Evolutionary conservation across 2,329 filamentous ascomycete genomes (phyloP).

Genomic region (Claviceps quebecensis): DNA sequence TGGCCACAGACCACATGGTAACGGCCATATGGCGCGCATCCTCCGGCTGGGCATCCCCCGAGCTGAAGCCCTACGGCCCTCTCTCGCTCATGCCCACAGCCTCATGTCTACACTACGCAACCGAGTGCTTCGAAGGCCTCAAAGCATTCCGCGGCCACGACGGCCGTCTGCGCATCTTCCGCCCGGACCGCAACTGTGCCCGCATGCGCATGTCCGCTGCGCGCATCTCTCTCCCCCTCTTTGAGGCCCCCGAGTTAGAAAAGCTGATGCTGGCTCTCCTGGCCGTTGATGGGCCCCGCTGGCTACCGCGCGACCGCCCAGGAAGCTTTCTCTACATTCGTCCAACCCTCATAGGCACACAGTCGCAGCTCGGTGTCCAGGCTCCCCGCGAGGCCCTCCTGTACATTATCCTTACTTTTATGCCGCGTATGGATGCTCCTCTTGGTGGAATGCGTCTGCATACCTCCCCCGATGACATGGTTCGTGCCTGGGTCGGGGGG

Average conservation of each 20-base stretch:
- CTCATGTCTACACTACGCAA: slow-evolving; percentile 74
- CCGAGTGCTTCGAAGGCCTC: slow-evolving; percentile 76
- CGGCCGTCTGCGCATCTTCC: slow-evolving; percentile 61
- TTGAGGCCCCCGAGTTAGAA: slow-evolving; percentile 57
- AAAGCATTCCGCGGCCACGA: slow-evolving; percentile 73
- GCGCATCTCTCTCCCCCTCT: slow-evolving; percentile 62
- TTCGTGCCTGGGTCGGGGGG: slow-evolving; percentile 85
- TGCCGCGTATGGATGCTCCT: slow-evolving; percentile 41
- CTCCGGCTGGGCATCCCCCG: slow-evolving; percentile 58
- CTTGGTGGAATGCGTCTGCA: slow-evolving; percentile 55
- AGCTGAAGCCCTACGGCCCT: slow-evolving; percentile 64
- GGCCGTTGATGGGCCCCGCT: slow-evolving; percentile 59
- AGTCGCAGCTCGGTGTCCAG: slow-evolving; percentile 66
- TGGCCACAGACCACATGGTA: slow-evolving; percentile 82
- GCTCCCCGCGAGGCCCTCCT: slow-evolving; percentile 71
- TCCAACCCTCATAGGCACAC: slow-evolving; percentile 75
- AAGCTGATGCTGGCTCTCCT: slow-evolving; percentile 60
- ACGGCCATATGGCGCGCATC: slow-evolving; percentile 51
- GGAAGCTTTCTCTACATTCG: slow-evolving; percentile 72
- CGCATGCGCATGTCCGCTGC: slow-evolving; percentile 46
- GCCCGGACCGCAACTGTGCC: slow-evolving; percentile 57
- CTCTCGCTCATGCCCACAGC: slow-evolving; percentile 69
- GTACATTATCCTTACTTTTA: slow-evolving; percentile 61
- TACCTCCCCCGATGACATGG: slow-evolving; percentile 66
- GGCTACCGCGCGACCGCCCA: slow-evolving; percentile 57